Conservation (phyloP, 495 filamentous ascomycete genomes). For the Talaromyces wortmannii region DNA sequence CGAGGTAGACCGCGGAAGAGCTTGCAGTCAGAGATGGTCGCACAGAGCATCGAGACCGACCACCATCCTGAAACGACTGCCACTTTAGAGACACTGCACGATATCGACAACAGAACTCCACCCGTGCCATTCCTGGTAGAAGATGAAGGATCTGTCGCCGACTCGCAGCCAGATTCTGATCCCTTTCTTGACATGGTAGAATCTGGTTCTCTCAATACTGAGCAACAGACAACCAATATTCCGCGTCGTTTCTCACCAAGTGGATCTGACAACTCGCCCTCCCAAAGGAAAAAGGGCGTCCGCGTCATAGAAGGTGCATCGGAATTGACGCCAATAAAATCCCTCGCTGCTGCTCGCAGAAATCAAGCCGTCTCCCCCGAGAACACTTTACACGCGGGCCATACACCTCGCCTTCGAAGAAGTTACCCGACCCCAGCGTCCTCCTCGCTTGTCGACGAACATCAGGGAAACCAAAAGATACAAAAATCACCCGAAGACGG, state of each 20-base stretch:
- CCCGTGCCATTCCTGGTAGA: not conserved
- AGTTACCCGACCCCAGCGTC: conserved; percentile 36
- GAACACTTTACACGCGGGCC: conserved; percentile 23
- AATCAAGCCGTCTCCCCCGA: conserved; percentile 16
- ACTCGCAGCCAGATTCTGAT: not conserved
- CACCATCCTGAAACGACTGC: conserved; percentile 11
- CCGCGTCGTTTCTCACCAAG: conserved; percentile 6
- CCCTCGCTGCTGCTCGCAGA: not conserved
- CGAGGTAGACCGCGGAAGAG: conserved; percentile 35
- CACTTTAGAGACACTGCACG: not conserved
- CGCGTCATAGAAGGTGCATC: not conserved
- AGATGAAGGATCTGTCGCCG: not conserved
- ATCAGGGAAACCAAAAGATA: conserved; percentile 7
- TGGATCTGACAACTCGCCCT: not conserved
- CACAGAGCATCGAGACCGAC: conserved; percentile 4
- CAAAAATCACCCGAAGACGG: not conserved
- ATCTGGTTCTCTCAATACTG: conserved; percentile 4
- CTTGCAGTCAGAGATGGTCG: conserved; percentile 10
- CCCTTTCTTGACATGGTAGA: conserved; percentile 3
- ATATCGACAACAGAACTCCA: not conserved
- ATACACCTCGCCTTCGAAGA: conserved; percentile 20
- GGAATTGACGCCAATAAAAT: not conserved
- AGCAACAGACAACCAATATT: conserved; percentile 7
- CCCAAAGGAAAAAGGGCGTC: not conserved
- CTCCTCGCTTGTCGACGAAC: conserved; percentile 34